Evolutionary conservation across 2,329 filamentous ascomycete genomes (phyloP).

Genomic region (Fusarium begoniae): DNA sequence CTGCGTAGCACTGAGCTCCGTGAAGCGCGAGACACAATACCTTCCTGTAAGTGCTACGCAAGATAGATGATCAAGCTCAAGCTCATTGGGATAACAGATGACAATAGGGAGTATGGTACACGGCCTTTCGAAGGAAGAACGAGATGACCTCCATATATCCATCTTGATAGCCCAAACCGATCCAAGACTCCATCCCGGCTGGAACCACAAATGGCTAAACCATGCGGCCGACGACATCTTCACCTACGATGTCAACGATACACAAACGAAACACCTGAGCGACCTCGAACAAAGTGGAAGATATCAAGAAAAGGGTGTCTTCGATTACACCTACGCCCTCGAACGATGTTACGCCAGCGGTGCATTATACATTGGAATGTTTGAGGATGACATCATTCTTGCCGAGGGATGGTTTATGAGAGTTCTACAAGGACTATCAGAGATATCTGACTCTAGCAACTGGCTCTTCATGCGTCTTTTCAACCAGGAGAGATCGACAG

Average conservation of each 20-base stretch:
- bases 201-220: slow-evolving; percentile 12
- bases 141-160: slow-evolving; percentile 9
- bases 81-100: background rate
- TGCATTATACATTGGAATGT: slow-evolving; percentile 7
- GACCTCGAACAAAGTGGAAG: background rate
- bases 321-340: slow-evolving; percentile 5
- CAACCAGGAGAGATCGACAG: slow-evolving; percentile 16
- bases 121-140: slow-evolving; percentile 2
- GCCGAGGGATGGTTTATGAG: slow-evolving; percentile 9
- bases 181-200: slow-evolving; percentile 3
- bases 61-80: fast-evolving
- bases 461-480: slow-evolving; percentile 24
- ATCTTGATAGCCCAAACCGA: slow-evolving; percentile 18
- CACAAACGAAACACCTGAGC: background rate
- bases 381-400: slow-evolving; percentile 17
- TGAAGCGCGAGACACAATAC: slow-evolving; percentile 17
- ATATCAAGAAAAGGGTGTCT: slow-evolving; percentile 14
- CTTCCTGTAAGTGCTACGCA: background rate
- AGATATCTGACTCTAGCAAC: background rate
- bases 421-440: background rate
- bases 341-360: slow-evolving; percentile 8
- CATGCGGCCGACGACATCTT: slow-evolving; percentile 7
- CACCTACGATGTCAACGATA: background rate
- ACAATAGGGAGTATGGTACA: slow-evolving; percentile 17
- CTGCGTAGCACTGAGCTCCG: slow-evolving; percentile 10